phyloP scores from a whole-genome alignment of 2,329 filamentous ascomycete genomes.

The Alternaria ventricosa region DNA sequence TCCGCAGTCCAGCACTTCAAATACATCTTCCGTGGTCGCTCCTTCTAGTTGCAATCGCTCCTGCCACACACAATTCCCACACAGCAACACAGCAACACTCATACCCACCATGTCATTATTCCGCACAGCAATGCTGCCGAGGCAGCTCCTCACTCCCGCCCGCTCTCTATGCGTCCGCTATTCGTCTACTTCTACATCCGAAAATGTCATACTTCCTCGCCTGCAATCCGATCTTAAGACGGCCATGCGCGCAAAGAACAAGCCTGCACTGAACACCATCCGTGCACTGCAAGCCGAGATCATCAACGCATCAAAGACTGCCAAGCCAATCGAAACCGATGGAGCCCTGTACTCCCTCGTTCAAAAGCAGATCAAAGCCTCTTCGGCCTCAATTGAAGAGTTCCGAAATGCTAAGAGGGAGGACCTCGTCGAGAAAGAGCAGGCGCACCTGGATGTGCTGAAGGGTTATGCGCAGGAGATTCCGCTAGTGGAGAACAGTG shows the following conservation, averaged over 20 bases:
- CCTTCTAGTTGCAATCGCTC: not conserved
- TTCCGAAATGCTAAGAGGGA: conserved; percentile 68
- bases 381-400: conserved; percentile 66
- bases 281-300: conserved; percentile 72
- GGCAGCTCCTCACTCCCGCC: conserved; percentile 17
- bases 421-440: conserved; percentile 75
- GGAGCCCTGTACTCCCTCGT: conserved; percentile 72
- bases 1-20: not conserved
- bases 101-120: conserved; percentile 35
- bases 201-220: conserved; percentile 49
- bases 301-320: conserved; percentile 77
- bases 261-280: conserved; percentile 69
- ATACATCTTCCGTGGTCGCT: not conserved
- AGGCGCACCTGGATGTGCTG: conserved; percentile 68
- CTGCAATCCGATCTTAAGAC: conserved; percentile 56
- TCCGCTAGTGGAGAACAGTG: conserved; percentile 63
- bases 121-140: conserved; percentile 24
- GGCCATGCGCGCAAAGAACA: conserved; percentile 58
- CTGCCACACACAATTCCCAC: not conserved
- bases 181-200: conserved; percentile 21
- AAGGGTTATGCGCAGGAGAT: conserved; percentile 69
- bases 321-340: conserved; percentile 72
- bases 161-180: conserved; percentile 30
- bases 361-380: conserved; percentile 66
- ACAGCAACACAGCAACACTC: not conserved